A percentile compares a stretch with the other conserved stretches of the same genome.
phyloP scores from a whole-genome alignment of 257 asterid genomes.

The Solanum tarapatanum region DNA sequence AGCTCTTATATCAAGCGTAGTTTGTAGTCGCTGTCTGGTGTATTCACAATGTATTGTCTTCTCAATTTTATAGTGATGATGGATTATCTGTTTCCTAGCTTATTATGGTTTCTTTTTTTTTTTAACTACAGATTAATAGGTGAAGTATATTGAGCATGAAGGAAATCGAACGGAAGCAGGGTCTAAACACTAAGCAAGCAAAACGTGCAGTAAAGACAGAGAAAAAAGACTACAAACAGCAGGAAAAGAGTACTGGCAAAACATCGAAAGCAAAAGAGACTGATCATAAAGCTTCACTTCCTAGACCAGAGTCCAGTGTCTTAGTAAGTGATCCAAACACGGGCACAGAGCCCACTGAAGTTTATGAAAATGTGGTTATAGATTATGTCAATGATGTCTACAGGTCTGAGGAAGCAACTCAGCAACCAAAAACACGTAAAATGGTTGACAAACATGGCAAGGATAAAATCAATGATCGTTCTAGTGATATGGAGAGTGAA shows the following conservation, averaged over 20 bases:
- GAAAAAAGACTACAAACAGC: conserved; percentile 38
- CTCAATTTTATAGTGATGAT: neutral
- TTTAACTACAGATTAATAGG: conserved; percentile 19
- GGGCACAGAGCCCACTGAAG: conserved; percentile 42
- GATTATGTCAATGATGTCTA: conserved; percentile 40
- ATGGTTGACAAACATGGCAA: conserved; percentile 27
- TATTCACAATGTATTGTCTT: neutral
- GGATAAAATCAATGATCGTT: conserved; percentile 24
- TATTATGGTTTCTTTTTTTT: neutral
- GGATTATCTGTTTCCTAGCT: neutral
- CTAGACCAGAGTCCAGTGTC: conserved; percentile 14
- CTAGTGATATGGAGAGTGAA: conserved; percentile 46
- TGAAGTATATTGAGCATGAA: conserved; percentile 39
- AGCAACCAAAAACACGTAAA: conserved; percentile 13
- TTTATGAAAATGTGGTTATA: conserved; percentile 37
- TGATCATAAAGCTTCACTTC: conserved; percentile 30
- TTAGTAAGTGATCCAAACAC: conserved; percentile 33
- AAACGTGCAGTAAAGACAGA: conserved; percentile 39
- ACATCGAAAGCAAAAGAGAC: conserved; percentile 38
- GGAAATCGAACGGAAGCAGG: conserved; percentile 57
- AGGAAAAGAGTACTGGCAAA: conserved; percentile 34
- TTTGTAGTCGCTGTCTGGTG: neutral
- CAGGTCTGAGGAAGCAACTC: conserved; percentile 33
- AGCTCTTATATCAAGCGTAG: neutral
- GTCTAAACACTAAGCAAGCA: conserved; percentile 37